Evolutionary conservation across 108 stramenopile species (phyloP), one percentile per base, ranked within the genome.

Genomic region (Schizochytrium sp.): DNA sequence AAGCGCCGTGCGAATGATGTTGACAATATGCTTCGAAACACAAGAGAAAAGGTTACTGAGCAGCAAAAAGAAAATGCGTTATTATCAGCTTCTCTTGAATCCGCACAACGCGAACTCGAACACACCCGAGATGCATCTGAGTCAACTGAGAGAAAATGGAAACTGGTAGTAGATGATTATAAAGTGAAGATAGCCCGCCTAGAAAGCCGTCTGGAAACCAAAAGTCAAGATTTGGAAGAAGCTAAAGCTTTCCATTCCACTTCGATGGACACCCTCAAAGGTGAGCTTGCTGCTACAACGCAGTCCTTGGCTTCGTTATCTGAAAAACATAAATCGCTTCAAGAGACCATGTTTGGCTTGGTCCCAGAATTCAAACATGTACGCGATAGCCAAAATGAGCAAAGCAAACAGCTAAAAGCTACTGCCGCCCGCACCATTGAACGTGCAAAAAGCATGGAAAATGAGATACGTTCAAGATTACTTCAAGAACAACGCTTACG

Each of bases 341-440:
- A 69, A 38, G 44, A 44, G 42, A 69, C 64, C 44, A 44, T 69
- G 0, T 44, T 44, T 38, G 64, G 40, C 28, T 44, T 69, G 10
- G 64, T 69, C 64, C 64, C 64, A 8, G 64, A 69, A 15, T 38
- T 69, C 64, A 69, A 69, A 44, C 2, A 69, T 1, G 64, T 44
- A 15, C 64, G 64, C 28, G 15, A 28, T 38, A 44, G 19, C 7
- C 19, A 69, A 38, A 15, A 8, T 4, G 19, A 7, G 64, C 64
- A 15, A 38, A 69, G 64, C 64, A 69, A 0, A 7, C 64, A 69
- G 64, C 1, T 69, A 8, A 38, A 69, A 15, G 28, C 12, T 8
- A 44, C 15, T 8, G 64, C 3, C 12, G 12, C 42, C 10, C 64
- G 28, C 19, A 44, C 64, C 10, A 7, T 69, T 12, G 7, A 69